A percentile compares a stretch with the other conserved stretches of the same genome.
phyloP scores from a whole-genome alignment of 768 basidiomycete genomes.

The Amanita inopinata region DNA sequence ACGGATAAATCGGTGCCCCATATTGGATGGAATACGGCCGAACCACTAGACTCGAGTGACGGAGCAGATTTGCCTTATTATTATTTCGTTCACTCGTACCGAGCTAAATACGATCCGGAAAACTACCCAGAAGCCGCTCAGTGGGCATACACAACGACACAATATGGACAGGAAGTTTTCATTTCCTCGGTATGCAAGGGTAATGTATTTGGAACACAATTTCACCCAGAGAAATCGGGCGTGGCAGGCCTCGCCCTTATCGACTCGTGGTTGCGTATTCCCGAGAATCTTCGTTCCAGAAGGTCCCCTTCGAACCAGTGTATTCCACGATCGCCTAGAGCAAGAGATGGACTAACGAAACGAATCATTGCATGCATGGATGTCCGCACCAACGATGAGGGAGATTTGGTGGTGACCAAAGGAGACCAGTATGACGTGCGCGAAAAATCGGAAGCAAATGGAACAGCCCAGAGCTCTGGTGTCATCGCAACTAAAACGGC shows the following conservation, averaged over 20 bases:
- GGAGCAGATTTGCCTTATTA: slow-evolving; percentile 56
- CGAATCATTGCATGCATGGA: slow-evolving; percentile 97
- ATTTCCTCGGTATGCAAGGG: slow-evolving; percentile 73
- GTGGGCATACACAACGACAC: slow-evolving; percentile 81
- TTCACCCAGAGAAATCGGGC: slow-evolving; percentile 98
- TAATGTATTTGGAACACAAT: slow-evolving; percentile 89
- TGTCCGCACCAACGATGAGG: slow-evolving; percentile 90
- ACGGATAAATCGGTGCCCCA: slow-evolving; percentile 86
- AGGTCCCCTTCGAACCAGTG: slow-evolving; percentile 22
- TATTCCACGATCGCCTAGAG: slow-evolving; percentile 28
- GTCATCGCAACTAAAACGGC: slow-evolving; percentile 34
- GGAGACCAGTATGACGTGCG: slow-evolving; percentile 99
- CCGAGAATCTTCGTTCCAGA: slow-evolving; percentile 23
- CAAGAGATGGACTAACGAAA: slow-evolving; percentile 70
- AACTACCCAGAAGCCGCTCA: slow-evolving; percentile 44
- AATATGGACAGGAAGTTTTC: slow-evolving; percentile 92
- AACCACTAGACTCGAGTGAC: slow-evolving; percentile 38
- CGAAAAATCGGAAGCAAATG: slow-evolving; percentile 43
- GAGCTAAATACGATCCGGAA: slow-evolving; percentile 62
- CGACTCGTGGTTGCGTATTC: slow-evolving; percentile 65
- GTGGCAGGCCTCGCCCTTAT: slow-evolving; percentile 75
- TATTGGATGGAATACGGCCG: slow-evolving; percentile 92
- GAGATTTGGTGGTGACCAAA: slow-evolving; percentile 97
- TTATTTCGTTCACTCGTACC: slow-evolving; percentile 97
- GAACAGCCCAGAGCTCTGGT: slow-evolving; percentile 10